phyloP scores from a whole-genome alignment of 768 basidiomycete species.

The Pholiota microspora region DNA sequence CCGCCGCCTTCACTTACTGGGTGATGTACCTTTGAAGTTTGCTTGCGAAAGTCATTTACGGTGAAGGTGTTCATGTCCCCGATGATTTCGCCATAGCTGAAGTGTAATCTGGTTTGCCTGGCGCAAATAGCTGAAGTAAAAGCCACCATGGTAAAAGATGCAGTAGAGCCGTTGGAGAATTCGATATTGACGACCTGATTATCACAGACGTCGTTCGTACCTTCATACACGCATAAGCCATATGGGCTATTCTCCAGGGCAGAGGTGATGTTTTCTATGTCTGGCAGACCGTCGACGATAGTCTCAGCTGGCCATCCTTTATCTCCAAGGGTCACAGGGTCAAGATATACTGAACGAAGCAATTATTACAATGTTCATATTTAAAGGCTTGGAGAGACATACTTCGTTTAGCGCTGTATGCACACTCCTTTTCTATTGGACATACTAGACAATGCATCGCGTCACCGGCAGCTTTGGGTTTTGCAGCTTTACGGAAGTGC shows the following conservation, averaged over 20 bases:
- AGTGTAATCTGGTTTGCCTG: slow-evolving; percentile 83
- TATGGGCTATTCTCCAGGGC: slow-evolving; percentile 73
- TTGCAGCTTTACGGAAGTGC: slow-evolving; percentile 74
- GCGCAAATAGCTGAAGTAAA: slow-evolving; percentile 77
- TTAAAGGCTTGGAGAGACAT: slow-evolving; percentile 15
- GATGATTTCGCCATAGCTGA: slow-evolving; percentile 85
- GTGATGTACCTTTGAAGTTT: slow-evolving; percentile 37
- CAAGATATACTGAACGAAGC: slow-evolving; percentile 65
- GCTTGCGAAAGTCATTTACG: slow-evolving; percentile 72
- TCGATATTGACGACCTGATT: slow-evolving; percentile 91
- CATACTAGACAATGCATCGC: slow-evolving; percentile 80
- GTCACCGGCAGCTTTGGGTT: slow-evolving; percentile 65
- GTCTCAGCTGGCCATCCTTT: slow-evolving; percentile 64
- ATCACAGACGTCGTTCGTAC: slow-evolving; percentile 84
- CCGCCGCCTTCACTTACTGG: slow-evolving; percentile 64
- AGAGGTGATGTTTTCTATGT: slow-evolving; percentile 80
- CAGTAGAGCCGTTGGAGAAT: slow-evolving; percentile 78
- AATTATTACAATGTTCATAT: background rate
- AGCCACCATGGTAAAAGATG: slow-evolving; percentile 88
- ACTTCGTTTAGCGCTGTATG: slow-evolving; percentile 89
- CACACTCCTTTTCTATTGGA: slow-evolving; percentile 65
- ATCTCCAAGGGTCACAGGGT: slow-evolving; percentile 57
- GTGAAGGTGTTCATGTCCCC: slow-evolving; percentile 80
- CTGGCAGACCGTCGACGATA: slow-evolving; percentile 78
- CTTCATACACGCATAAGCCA: slow-evolving; percentile 83